These are phyloP conservation scores for Sabuloglossum arenarium DNA, from an alignment of 495 filamentous ascomycete genomes.

Conservation along the genomic window DNA sequence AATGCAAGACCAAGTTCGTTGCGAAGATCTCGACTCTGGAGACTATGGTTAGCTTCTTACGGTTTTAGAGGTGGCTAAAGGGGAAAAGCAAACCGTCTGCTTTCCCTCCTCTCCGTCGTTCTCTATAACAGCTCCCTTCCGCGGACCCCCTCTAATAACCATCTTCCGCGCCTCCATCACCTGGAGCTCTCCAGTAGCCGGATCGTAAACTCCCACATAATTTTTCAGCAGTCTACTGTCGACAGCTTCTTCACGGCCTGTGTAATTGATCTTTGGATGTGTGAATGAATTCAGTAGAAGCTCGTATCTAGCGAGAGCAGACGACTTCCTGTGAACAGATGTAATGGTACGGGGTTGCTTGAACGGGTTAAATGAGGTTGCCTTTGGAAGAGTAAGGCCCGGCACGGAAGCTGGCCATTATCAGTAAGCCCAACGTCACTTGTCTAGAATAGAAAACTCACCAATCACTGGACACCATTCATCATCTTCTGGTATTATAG, in stretches of 20 bases:
- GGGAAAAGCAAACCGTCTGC: constrained; percentile 8
- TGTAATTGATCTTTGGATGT: constrained; percentile 63
- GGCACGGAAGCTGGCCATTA: not conserved
- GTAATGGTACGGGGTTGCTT: not conserved
- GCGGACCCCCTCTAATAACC: constrained; percentile 41
- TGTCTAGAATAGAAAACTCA: not conserved
- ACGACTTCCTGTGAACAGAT: constrained; percentile 12
- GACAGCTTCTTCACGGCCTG: constrained; percentile 45
- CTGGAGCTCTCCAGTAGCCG: constrained; percentile 45
- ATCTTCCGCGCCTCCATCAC: constrained; percentile 59
- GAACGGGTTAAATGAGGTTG: not conserved
- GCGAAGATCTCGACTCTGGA: constrained; percentile 32
- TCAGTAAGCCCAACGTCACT: not conserved
- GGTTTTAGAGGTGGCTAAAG: not conserved
- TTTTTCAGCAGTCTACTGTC: constrained; percentile 51
- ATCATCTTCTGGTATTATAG: not conserved
- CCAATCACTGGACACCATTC: constrained; percentile 1
- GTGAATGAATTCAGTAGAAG: constrained; percentile 61
- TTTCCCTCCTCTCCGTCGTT: constrained; percentile 21
- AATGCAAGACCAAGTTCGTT: constrained; percentile 69
- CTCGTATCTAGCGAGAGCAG: constrained; percentile 27
- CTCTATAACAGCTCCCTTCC: constrained; percentile 25
- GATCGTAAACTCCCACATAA: constrained; percentile 75
- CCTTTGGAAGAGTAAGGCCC: not conserved
- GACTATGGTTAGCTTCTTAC: not conserved